Conservation (phyloP, 352 stramenopile species). For the Heterotrichella gracilis region DNA sequence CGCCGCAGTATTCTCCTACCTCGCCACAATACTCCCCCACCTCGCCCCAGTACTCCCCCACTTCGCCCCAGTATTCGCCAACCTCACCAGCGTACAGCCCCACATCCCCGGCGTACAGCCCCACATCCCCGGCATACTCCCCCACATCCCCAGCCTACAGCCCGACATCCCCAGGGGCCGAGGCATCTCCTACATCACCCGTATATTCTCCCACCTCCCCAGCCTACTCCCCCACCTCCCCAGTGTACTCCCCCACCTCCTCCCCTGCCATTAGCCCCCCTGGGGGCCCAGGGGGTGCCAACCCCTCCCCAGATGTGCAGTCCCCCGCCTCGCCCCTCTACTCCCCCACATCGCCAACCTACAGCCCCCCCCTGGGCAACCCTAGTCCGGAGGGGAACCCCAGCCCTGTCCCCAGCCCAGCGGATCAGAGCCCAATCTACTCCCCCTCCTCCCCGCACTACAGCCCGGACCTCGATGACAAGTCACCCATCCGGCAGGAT, state of each 20-base stretch:
- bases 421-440: too few species aligned
- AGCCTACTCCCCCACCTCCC: conserved; percentile 33
- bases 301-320: too few species aligned
- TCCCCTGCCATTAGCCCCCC: conserved; percentile 34
- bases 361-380: conserved; percentile 31
- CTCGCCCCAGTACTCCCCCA: conserved; percentile 17
- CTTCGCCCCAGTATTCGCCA: conserved; percentile 20
- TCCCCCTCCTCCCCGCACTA: too few species aligned
- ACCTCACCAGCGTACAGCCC: conserved; percentile 34
- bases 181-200: conserved; percentile 29
- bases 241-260: conserved; percentile 25
- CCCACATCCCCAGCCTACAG: conserved; percentile 47
- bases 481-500: too few species aligned
- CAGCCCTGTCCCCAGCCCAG: too few species aligned
- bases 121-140: conserved; percentile 30
- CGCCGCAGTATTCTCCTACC: conserved; percentile 24
- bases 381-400: too few species aligned
- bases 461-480: too few species aligned
- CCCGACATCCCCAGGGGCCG: conserved; percentile 32
- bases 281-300: too few species aligned
- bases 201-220: conserved; percentile 29
- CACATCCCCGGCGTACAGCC: conserved; percentile 28
- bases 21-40: conserved; percentile 30
- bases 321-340: conserved; percentile 31
- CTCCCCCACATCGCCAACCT: conserved; percentile 29